Conservation (phyloP, 306 rosid species). For the Macrotyloma uniflorum region DNA sequence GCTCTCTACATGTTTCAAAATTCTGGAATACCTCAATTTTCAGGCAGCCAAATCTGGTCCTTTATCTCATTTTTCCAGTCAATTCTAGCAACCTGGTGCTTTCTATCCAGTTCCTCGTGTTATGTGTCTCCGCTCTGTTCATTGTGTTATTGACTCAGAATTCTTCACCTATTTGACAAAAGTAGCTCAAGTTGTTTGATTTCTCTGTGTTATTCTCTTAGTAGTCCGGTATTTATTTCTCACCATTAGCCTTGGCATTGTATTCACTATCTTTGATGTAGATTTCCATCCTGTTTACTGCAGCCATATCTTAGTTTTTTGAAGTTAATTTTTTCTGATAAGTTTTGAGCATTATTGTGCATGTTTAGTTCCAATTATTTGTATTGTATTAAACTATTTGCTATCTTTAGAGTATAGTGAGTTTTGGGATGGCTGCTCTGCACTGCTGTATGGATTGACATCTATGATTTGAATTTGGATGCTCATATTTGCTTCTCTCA, state of each 20-base stretch:
- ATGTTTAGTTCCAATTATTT: not conserved
- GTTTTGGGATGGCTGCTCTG: too few relatives aligned
- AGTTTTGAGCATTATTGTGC: not conserved
- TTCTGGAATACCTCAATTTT: too few relatives aligned
- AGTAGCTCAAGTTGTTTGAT: not conserved
- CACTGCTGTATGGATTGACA: too few relatives aligned
- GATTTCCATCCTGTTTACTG: not conserved
- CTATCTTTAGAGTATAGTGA: too few relatives aligned
- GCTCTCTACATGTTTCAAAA: not conserved
- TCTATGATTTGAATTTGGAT: too few relatives aligned
- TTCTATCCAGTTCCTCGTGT: not conserved
- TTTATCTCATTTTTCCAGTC: not conserved
- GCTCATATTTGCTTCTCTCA: too few relatives aligned
- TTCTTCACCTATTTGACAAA: not conserved
- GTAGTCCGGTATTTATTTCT: not conserved
- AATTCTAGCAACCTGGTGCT: not conserved
- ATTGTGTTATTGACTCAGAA: not conserved
- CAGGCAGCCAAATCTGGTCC: not conserved
- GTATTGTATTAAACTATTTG: too few relatives aligned
- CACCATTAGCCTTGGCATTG: not conserved
- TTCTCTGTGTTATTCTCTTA: not conserved
- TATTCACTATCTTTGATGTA: not conserved
- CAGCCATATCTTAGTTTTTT: not conserved
- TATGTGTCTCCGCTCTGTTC: not conserved
- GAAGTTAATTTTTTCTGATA: not conserved